Percentiles rank a stretch among this genome's conserved stretches.
Conservation (phyloP, 2,329 filamentous ascomycete genomes). For the Drechslerella coelobrocha region DNA sequence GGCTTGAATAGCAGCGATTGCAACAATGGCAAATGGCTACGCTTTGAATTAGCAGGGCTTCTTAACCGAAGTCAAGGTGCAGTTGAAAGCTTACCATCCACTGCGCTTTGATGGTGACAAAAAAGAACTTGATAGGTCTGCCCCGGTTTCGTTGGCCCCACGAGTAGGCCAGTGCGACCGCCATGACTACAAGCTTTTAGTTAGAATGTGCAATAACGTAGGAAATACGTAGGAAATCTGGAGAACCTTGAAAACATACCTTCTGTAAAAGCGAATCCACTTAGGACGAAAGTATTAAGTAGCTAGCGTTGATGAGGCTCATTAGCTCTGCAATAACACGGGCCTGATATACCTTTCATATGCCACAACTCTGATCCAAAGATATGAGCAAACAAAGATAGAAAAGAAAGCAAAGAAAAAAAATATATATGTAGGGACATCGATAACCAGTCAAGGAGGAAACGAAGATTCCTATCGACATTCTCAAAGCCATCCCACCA, state of each 20-base stretch:
- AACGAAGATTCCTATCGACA: constrained; percentile 40
- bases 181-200: constrained; percentile 12
- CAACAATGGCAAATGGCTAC: constrained; percentile 31
- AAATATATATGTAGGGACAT: constrained; percentile 42
- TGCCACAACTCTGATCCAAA: constrained; percentile 1
- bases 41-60: not conserved
- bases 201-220: not conserved
- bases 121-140: constrained; percentile 40
- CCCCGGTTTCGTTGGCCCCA: constrained; percentile 44
- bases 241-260: constrained; percentile 7
- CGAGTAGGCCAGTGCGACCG: constrained; percentile 35
- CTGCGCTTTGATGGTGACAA: constrained; percentile 39
- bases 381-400: not conserved
- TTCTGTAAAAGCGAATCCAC: constrained; percentile 29
- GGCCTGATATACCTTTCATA: constrained; percentile 3
- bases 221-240: too few species aligned
- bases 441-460: constrained; percentile 45
- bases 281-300: constrained; percentile 29
- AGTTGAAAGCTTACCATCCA: constrained; percentile 22
- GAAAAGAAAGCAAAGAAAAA: constrained; percentile 6
- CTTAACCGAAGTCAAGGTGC: not conserved
- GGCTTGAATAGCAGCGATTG: constrained; percentile 30
- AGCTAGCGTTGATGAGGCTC: constrained; percentile 11
- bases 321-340: constrained; percentile 16
- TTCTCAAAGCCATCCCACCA: constrained; percentile 48